Evolutionary conservation across 106 monocot genomes (phyloP).

Genomic region (Cymbidium sinense): DNA sequence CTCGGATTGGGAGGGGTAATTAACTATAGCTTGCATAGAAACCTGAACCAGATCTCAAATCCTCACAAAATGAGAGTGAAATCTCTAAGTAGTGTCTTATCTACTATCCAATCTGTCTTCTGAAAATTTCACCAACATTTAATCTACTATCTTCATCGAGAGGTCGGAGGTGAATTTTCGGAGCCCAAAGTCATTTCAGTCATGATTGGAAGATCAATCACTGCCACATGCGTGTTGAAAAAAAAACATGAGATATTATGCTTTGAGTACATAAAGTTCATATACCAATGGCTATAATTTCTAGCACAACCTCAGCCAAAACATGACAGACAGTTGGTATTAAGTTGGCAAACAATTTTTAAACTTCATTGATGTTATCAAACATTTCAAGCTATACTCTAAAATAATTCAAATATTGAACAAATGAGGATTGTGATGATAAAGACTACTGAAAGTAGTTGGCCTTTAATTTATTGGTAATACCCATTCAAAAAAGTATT

Average conservation of each 20-base stretch:
- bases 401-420: background rate
- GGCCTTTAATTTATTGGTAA: background rate
- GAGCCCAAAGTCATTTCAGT: no score
- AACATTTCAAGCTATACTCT: background rate
- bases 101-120: no score
- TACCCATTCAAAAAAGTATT: background rate
- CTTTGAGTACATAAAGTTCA: background rate
- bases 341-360: background rate
- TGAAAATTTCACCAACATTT: no score
- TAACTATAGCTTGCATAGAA: no score
- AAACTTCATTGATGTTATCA: background rate
- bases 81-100: no score
- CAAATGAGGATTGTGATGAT: background rate
- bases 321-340: background rate
- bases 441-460: background rate
- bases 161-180: no score
- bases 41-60: no score
- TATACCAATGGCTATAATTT: background rate
- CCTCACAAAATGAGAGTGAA: no score
- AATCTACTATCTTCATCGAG: no score
- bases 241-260: background rate
- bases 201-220: background rate
- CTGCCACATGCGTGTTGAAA: background rate
- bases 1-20: no score
- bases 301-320: background rate